Conservation (phyloP, 768 basidiomycete genomes). For the Phanerodontia chrysosporium region DNA sequence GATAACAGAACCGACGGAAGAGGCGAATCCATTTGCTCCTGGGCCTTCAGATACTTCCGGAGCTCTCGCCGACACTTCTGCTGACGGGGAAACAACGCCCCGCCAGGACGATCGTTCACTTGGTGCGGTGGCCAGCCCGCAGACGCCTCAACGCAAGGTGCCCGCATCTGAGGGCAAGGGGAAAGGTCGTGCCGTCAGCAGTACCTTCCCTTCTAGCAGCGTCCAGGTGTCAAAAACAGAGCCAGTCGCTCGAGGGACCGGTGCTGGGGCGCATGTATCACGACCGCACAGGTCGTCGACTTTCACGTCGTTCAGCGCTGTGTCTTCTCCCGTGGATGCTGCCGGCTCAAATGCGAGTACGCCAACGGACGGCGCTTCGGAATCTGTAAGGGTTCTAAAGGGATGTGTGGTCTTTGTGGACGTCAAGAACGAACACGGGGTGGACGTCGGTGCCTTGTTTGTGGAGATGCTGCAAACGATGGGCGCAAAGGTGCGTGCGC, state of each 20-base stretch:
- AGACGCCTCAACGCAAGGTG: conserved; percentile 27
- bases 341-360: background rate
- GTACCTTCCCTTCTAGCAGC: background rate
- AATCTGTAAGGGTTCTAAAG: conserved; percentile 52
- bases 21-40: background rate
- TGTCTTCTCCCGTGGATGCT: background rate
- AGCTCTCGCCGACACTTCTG: too few relatives aligned
- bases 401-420: conserved; percentile 83
- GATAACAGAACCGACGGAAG: background rate
- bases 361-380: conserved; percentile 12
- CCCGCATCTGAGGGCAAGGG: conserved; percentile 15
- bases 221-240: background rate
- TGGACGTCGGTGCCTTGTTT: conserved; percentile 78
- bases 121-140: conserved; percentile 45
- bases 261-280: conserved; percentile 11
- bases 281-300: background rate
- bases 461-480: conserved; percentile 76
- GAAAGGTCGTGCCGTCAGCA: conserved; percentile 16
- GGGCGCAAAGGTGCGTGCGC: conserved; percentile 67
- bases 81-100: background rate
- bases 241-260: conserved; percentile 4
- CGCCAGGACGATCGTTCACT: conserved; percentile 13
- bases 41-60: background rate
- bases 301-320: background rate
- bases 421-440: conserved; percentile 68